Conservation (phyloP, 306 rosid genomes). For the Betula pendula region DNA sequence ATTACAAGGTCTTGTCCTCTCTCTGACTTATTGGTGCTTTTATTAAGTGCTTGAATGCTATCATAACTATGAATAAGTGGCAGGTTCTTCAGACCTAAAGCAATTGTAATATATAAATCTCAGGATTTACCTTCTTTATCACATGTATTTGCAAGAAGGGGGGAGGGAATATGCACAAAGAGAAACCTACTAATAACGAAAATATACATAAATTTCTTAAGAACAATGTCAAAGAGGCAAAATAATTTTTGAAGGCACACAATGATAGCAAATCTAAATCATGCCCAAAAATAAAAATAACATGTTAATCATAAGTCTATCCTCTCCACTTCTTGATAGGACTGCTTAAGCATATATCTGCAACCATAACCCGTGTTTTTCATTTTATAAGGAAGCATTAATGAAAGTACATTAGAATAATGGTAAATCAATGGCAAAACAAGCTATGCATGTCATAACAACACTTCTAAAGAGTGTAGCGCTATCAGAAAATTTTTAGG, state of each 20-base stretch:
- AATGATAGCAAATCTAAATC: neutral
- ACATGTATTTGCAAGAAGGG: neutral
- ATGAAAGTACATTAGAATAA: neutral
- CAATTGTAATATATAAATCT: conserved; percentile 17
- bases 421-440: neutral
- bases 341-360: neutral
- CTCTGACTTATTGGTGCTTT: conserved; percentile 63
- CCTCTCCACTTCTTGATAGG: neutral
- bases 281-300: neutral
- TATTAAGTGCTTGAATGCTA: conserved; percentile 69
- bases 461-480: neutral
- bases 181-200: neutral
- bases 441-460: neutral
- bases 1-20: conserved; percentile 90
- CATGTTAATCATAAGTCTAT: neutral
- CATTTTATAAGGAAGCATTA: neutral
- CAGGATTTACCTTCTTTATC: conserved; percentile 14
- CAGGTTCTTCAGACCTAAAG: conserved; percentile 75
- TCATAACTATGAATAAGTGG: conserved; percentile 93
- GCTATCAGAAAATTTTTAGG: too few species aligned
- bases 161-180: neutral
- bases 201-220: neutral
- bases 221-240: neutral
- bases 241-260: neutral
- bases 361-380: neutral